Evolutionary conservation across 225 moss, liverwort and hornwort genomes (phyloP).

Genomic region (Sphagnum contortum): DNA sequence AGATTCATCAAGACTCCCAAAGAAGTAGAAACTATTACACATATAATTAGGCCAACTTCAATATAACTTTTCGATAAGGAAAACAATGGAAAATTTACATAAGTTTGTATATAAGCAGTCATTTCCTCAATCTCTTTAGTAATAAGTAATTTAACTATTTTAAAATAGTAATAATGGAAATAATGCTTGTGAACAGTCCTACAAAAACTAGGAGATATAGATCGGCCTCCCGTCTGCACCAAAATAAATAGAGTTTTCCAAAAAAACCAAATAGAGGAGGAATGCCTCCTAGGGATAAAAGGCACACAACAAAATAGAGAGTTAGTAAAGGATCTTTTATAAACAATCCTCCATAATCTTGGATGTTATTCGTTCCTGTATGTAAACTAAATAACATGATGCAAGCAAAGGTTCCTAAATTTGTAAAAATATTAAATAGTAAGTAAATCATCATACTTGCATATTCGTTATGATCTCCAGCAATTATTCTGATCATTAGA

Average conservation of each 20-base stretch:
- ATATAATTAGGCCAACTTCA: no score
- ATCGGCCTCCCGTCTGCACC: not conserved
- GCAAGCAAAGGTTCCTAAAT: not conserved
- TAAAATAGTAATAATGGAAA: no score
- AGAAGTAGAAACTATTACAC: no score
- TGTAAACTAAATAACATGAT: no score
- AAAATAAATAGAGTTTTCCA: constrained; percentile 7
- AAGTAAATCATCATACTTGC: not conserved
- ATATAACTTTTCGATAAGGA: no score
- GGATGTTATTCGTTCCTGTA: no score
- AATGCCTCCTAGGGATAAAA: constrained; percentile 3
- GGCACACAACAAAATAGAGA: not conserved
- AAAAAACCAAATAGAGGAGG: constrained; percentile 6
- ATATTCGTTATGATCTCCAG: not conserved
- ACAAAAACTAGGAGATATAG: not conserved
- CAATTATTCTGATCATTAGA: not conserved
- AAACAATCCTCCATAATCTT: not conserved
- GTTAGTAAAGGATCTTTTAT: not conserved
- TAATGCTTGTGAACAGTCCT: no score
- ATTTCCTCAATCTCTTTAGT: no score
- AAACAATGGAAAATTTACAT: no score
- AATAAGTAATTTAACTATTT: no score
- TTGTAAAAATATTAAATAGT: not conserved
- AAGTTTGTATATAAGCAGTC: no score
- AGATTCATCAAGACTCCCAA: no score